Percentiles rank a stretch among this genome's conserved stretches.
Evolutionary conservation across 768 basidiomycete genomes (phyloP).

Genomic region (Rhodosporidiobolus sp.): DNA sequence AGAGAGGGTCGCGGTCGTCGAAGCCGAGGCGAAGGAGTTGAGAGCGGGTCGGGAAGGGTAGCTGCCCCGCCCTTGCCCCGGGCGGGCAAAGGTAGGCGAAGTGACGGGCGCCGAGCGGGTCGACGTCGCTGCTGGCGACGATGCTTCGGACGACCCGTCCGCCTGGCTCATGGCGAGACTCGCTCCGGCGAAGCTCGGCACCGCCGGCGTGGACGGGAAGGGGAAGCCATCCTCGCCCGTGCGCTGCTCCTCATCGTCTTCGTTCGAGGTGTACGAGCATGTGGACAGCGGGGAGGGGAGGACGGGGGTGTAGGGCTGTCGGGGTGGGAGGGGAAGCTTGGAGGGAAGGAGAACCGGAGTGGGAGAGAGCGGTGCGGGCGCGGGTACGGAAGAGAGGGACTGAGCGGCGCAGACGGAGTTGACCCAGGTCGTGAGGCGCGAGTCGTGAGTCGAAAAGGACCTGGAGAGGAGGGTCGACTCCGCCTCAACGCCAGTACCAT

Average conservation of each 20-base stretch:
- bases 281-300: constrained; percentile 26
- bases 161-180: not conserved
- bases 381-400: not conserved
- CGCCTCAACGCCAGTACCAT: not conserved
- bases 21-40: not conserved
- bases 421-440: constrained; percentile 24
- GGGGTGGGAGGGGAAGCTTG: not conserved
- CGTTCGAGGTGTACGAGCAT: constrained; percentile 21
- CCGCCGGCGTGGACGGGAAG: constrained; percentile 11
- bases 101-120: not conserved
- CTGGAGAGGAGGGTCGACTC: not conserved
- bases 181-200: no score
- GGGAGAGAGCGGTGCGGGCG: not conserved
- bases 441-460: constrained; percentile 5
- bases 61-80: no score
- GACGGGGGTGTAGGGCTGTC: constrained; percentile 25
- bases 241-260: not conserved
- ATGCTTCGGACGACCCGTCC: not conserved
- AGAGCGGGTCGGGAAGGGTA: not conserved
- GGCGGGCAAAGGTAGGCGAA: not conserved
- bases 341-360: not conserved
- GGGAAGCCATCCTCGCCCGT: constrained; percentile 20
- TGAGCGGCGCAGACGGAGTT: constrained; percentile 5
- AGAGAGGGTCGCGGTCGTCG: not conserved
- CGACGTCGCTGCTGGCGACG: not conserved